phyloP scores from a whole-genome alignment of 208 protist genomes.

The Leishmania tarentolae region DNA sequence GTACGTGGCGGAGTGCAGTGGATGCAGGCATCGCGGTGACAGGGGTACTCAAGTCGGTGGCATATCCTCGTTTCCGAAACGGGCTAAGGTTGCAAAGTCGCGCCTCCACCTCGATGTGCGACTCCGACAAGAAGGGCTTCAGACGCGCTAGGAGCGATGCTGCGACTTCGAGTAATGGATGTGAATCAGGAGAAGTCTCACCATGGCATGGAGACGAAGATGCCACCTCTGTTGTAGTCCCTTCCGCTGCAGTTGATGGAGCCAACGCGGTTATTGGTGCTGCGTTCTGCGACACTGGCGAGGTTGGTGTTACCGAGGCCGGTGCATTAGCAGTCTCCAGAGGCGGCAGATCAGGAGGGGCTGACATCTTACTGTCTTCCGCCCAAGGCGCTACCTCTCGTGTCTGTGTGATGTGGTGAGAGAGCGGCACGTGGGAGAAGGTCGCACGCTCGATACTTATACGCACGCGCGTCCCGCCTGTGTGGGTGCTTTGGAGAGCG shows the following conservation, averaged over 20 bases:
- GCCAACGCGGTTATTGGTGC: neutral
- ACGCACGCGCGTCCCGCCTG: neutral
- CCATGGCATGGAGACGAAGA: neutral
- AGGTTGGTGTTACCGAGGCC: neutral
- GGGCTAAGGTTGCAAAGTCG: conserved; percentile 55
- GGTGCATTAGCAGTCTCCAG: neutral
- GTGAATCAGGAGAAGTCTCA: neutral
- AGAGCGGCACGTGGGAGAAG: neutral
- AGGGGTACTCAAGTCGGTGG: neutral
- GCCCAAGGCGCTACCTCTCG: neutral
- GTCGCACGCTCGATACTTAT: neutral
- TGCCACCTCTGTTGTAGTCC: neutral
- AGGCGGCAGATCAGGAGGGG: neutral
- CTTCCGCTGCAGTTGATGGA: neutral
- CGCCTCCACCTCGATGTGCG: conserved; percentile 66
- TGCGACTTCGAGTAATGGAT: neutral
- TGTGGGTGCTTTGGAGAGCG: neutral
- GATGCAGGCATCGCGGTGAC: neutral
- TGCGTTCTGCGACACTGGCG: neutral
- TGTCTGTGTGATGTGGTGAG: neutral
- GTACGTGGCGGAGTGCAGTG: neutral
- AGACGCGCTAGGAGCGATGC: conserved; percentile 37
- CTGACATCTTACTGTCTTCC: neutral
- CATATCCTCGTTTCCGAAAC: neutral
- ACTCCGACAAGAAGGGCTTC: conserved; percentile 25